These are phyloP conservation scores for Typha latifolia DNA, from an alignment of 176 grass and related monocot species.

Conservation along the genomic window DNA sequence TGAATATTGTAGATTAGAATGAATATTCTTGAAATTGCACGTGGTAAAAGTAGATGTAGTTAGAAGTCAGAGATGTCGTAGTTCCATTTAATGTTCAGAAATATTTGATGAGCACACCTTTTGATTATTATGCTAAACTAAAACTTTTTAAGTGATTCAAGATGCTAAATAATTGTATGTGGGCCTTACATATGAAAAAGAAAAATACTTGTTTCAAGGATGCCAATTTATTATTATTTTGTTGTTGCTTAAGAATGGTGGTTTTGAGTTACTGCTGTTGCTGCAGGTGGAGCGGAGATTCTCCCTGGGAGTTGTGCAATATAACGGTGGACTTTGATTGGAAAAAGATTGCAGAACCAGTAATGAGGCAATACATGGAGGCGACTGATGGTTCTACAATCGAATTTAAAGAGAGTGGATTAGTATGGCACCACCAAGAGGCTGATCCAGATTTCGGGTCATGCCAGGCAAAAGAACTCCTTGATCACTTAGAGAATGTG, in stretches of 20 bases:
- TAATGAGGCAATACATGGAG: slow-evolving; percentile 69
- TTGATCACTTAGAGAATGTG: slow-evolving; percentile 83
- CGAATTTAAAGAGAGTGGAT: slow-evolving; percentile 67
- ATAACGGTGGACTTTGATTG: slow-evolving; percentile 48
- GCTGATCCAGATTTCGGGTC: slow-evolving; percentile 91
- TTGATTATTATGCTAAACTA: too few relatives aligned
- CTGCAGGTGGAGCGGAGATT: slow-evolving; percentile 66
- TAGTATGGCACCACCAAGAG: slow-evolving; percentile 84
- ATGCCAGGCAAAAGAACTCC: slow-evolving; percentile 89
- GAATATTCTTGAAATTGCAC: too few relatives aligned
- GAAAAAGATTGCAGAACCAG: slow-evolving; percentile 62
- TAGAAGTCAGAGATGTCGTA: too few relatives aligned
- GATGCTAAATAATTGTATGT: too few relatives aligned
- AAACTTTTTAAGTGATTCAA: too few relatives aligned
- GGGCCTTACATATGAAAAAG: too few relatives aligned
- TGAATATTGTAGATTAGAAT: too few relatives aligned
- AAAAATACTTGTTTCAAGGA: not conserved
- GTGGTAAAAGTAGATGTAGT: too few relatives aligned
- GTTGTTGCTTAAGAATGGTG: not conserved
- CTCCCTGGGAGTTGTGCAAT: slow-evolving; percentile 43
- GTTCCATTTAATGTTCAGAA: too few relatives aligned
- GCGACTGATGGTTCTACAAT: slow-evolving; percentile 64
- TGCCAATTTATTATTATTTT: not conserved
- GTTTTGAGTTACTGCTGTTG: slow-evolving; percentile 2
- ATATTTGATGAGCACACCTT: too few relatives aligned